phyloP scores from a whole-genome alignment of 169 alveolate genomes.

The Miamiensis avidus region DNA sequence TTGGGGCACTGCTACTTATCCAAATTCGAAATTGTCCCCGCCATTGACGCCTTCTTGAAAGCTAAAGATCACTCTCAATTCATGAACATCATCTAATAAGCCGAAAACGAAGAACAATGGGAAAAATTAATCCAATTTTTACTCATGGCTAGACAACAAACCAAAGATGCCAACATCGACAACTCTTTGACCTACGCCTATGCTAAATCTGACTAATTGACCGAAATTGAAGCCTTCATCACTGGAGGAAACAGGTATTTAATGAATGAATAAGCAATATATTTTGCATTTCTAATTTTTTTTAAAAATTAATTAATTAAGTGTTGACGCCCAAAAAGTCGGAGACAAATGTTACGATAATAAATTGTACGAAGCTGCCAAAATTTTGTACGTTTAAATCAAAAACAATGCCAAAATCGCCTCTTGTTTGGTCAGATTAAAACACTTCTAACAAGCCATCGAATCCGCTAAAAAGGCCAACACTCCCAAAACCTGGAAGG shows the following conservation, averaged over 20 bases:
- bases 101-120: constrained; percentile 82
- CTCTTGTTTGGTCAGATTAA: constrained; percentile 93
- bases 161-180: constrained; percentile 92
- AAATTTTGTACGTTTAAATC: constrained; percentile 91
- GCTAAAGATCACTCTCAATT: constrained; percentile 92
- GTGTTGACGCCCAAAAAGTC: constrained; percentile 88
- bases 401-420: constrained; percentile 98
- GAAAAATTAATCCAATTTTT: constrained; percentile 89
- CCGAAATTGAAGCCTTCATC: constrained; percentile 92
- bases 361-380: constrained; percentile 91
- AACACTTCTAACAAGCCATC: constrained; percentile 95
- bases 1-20: constrained; percentile 96
- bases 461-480: constrained; percentile 99
- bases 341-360: constrained; percentile 94
- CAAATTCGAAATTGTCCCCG: constrained; percentile 86
- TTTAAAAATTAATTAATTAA: too few species aligned
- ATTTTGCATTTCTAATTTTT: too few species aligned
- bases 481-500: constrained; percentile 96
- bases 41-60: constrained; percentile 95
- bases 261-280: too few species aligned
- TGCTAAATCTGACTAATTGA: constrained; percentile 90
- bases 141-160: constrained; percentile 90
- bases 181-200: constrained; percentile 92
- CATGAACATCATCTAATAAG: constrained; percentile 76
- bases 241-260: constrained; percentile 91